Conservation (phyloP, 805 yeast genomes). For the Zygoascus ofunaensis region DNA sequence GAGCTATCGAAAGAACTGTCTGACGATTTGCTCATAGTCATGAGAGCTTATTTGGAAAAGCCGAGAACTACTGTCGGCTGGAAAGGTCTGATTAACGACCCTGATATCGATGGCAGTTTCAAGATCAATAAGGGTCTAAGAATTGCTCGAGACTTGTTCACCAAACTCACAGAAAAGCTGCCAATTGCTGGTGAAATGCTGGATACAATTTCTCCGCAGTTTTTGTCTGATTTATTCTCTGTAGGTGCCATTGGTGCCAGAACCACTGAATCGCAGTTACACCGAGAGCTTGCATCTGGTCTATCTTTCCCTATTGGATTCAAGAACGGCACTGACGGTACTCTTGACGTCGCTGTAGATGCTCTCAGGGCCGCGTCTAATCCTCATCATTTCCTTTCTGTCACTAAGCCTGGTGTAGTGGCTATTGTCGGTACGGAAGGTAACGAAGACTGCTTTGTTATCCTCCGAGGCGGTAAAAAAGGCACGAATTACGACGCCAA, state of each 20-base stretch:
- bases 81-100: conserved; percentile 97
- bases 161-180: conserved; percentile 66
- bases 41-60: conserved; percentile 97
- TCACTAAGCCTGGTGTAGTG: conserved; percentile 91
- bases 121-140: conserved; percentile 91
- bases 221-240: conserved; percentile 83
- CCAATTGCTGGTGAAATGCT: conserved; percentile 98
- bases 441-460: conserved; percentile 80
- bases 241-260: conserved; percentile 99
- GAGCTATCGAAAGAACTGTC: conserved; percentile 51
- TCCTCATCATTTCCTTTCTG: conserved; percentile 90
- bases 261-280: conserved; percentile 96
- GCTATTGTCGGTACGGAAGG: conserved; percentile 96
- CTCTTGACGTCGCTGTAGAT: conserved; percentile 86
- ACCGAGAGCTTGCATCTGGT: conserved; percentile 95
- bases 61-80: conserved; percentile 99
- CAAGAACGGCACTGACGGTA: conserved; percentile 97
- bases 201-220: conserved; percentile 96
- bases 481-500: conserved; percentile 85
- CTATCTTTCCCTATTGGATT: conserved; percentile 96
- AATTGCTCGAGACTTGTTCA: conserved; percentile 79
- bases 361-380: conserved; percentile 88
- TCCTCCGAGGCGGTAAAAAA: conserved; percentile 89
- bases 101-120: conserved; percentile 88
- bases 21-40: conserved; percentile 73